A percentile compares a stretch with the other conserved stretches of the same genome.
Evolutionary conservation across 768 basidiomycete genomes (phyloP).

Genomic region (Collybiopsis confluens): DNA sequence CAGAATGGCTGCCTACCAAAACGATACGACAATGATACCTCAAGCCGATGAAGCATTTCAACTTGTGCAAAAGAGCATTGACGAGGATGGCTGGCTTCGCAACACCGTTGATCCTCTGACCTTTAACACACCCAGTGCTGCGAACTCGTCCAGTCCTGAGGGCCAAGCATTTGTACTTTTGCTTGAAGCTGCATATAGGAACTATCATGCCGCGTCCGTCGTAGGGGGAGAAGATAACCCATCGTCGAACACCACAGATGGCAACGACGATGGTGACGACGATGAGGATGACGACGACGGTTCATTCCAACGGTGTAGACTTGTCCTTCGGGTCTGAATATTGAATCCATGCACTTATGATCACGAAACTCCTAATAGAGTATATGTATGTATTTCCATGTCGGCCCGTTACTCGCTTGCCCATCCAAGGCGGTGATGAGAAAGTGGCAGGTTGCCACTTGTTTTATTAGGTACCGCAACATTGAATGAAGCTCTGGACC

Average conservation of each 20-base stretch:
- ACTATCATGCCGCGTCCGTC: slow-evolving; percentile 14
- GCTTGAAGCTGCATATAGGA: slow-evolving; percentile 39
- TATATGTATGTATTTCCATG: too few species aligned
- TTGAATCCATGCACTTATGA: too few species aligned
- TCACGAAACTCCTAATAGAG: too few species aligned
- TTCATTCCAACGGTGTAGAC: neutral
- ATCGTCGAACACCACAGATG: neutral
- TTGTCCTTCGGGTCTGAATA: neutral
- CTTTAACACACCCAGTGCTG: slow-evolving; percentile 33
- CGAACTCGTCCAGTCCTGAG: slow-evolving; percentile 45
- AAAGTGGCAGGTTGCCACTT: too few species aligned
- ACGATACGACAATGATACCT: slow-evolving; percentile 29
- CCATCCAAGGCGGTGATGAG: too few species aligned
- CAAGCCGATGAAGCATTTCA: slow-evolving; percentile 36
- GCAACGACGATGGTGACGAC: neutral
- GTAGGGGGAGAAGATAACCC: neutral
- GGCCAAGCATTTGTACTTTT: slow-evolving; percentile 58
- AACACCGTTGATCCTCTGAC: slow-evolving; percentile 47
- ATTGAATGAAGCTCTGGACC: too few species aligned
- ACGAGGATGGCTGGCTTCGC: slow-evolving; percentile 38
- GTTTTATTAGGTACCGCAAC: too few species aligned
- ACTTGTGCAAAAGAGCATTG: slow-evolving; percentile 33
- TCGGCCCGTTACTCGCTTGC: too few species aligned
- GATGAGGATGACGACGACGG: slow-evolving; percentile 1
- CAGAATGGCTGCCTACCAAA: slow-evolving; percentile 43